Base-by-base conservation (phyloP, 23 red algal genomes). In the Pyropia haitanensis region DNA sequence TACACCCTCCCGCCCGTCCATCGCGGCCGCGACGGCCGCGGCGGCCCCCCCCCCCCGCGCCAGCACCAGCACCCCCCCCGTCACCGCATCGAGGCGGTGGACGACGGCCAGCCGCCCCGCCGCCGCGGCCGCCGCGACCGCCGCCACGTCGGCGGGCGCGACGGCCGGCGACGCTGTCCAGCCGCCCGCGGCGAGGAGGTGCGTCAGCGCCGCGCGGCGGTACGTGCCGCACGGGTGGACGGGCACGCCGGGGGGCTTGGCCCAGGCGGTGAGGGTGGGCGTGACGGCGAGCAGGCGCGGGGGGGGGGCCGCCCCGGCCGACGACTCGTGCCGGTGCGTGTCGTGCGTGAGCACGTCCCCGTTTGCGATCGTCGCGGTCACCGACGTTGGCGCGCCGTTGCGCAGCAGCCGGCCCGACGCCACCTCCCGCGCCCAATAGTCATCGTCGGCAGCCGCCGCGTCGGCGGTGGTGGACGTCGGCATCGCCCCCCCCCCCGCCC, bases 11-110 rank as follows among this genome's bases (percentile, higher is more conserved):
- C n/a, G n/a, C n/a, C n/a, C n/a, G n/a, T n/a, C n/a, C 49, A 93
- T 79, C 52, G 69, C 54, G 2, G 61, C n/a, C 28, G 70, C 53
- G 34, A 93, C 66, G 23, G 65, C 49, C 18, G 69, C 58, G 14
- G 91, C 91, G 19, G 59, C 31, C 27, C 46, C 61, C 24, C 59
- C 62, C 9, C 52, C 72, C 50, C 85, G 89, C 18, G 91, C 91
- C 52, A 96, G 49, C 50, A 96, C 84, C 3, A 96, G 77, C 13
- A 88, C 26, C 18, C 91, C 91, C 18, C 83, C 89, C 4, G 91
- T 96, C 77, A 81, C 79, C 63, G 81, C 73, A 53, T 96, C 91
- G 1, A 96, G 68, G 10, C 91, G 78, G 70, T 96, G 75, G 13
- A 87, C 78, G 7, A 61, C 63, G 18, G 69, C 39, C 9, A 93